Conservation (phyloP, 129 eudicot genomes). For the Helianthus tuberosus region DNA sequence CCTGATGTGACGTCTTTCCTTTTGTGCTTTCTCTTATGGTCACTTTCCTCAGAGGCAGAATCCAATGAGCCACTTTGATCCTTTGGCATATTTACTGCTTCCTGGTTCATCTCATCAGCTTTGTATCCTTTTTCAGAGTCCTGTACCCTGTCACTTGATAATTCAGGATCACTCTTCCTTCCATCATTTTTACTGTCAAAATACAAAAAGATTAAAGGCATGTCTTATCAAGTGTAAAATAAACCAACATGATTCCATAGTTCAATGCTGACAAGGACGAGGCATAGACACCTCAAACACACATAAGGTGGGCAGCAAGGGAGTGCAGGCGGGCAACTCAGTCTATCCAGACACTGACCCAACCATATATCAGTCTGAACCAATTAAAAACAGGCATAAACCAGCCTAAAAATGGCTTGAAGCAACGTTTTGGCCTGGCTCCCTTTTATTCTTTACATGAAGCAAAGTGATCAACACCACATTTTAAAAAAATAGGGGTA, state of each 20-base stretch:
- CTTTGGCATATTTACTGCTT: slow-evolving; percentile 37
- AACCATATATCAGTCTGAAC: no score
- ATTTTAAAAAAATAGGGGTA: no score
- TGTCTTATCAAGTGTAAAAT: slow-evolving; percentile 54
- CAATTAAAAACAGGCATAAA: no score
- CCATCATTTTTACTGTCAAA: slow-evolving; percentile 43
- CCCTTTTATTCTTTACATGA: no score
- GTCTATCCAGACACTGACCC: no score
- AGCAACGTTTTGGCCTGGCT: no score
- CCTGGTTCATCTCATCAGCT: slow-evolving; percentile 40
- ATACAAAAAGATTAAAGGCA: neutral
- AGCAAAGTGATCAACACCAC: no score
- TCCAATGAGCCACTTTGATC: slow-evolving; percentile 46
- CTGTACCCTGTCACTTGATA: slow-evolving; percentile 30
- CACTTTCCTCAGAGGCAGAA: slow-evolving; percentile 65
- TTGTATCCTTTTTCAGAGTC: slow-evolving; percentile 33
- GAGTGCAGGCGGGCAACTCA: no score
- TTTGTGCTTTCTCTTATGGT: slow-evolving; percentile 65
- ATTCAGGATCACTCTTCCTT: slow-evolving; percentile 33
- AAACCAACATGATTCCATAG: slow-evolving; percentile 1
- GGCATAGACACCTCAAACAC: no score
- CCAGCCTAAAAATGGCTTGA: no score
- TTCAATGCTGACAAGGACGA: no score
- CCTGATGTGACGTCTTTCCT: slow-evolving; percentile 69
- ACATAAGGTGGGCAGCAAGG: no score